Evolutionary conservation across 192 early-diverging fungal species (phyloP).

Genomic region (Dimargaris xerosporica): DNA sequence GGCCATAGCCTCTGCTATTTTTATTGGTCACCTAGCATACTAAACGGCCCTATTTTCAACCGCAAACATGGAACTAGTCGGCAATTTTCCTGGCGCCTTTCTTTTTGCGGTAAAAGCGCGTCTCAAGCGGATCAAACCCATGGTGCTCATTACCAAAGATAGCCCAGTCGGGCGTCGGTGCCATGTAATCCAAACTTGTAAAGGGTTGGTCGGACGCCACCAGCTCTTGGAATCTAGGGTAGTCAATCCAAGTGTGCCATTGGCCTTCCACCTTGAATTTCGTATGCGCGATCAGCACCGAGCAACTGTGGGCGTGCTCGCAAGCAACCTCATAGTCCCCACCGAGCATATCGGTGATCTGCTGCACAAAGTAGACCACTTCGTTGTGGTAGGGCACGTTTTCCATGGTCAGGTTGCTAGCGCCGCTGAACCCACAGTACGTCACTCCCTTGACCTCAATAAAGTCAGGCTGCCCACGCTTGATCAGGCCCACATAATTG

Average conservation of each 20-base stretch:
- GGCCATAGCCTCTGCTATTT: too few species aligned
- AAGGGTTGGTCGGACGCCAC: conserved; percentile 33
- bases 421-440: conserved; percentile 56
- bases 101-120: conserved; percentile 41
- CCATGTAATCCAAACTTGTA: conserved; percentile 49
- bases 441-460: conserved; percentile 68
- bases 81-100: too few species aligned
- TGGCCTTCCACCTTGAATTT: conserved; percentile 46
- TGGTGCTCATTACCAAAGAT: conserved; percentile 44
- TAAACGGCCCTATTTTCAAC: too few species aligned
- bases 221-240: conserved; percentile 47
- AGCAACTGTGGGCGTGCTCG: conserved; percentile 54
- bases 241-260: conserved; percentile 66
- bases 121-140: conserved; percentile 59
- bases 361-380: conserved; percentile 45
- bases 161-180: conserved; percentile 51
- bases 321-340: conserved; percentile 52
- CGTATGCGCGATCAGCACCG: conserved; percentile 44
- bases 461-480: conserved; percentile 46
- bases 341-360: conserved; percentile 34
- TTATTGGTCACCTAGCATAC: too few species aligned
- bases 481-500: conserved; percentile 47
- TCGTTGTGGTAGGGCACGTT: conserved; percentile 59
- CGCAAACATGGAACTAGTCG: too few species aligned
- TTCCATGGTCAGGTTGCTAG: conserved; percentile 45